These are phyloP conservation scores for Pseudozyma tsukubaensis DNA, from an alignment of 1,284 basidiomycete species.

Conservation along the genomic window DNA sequence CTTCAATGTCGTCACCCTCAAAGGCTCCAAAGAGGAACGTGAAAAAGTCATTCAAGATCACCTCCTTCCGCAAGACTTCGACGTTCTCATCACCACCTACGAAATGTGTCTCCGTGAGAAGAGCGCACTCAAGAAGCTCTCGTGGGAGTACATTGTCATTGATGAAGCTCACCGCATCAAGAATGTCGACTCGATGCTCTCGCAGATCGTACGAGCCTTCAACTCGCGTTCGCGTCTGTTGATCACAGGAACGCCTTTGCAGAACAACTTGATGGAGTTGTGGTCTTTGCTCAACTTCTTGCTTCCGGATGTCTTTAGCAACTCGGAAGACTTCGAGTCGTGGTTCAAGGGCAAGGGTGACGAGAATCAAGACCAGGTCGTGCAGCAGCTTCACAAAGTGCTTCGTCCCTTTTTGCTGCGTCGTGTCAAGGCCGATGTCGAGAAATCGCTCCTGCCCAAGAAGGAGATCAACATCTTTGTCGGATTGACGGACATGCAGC, in stretches of 20 bases:
- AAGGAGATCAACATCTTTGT: slow-evolving; percentile 99
- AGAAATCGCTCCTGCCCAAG: slow-evolving; percentile 94
- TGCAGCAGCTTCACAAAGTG: slow-evolving; percentile 97
- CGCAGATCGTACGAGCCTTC: slow-evolving; percentile 93
- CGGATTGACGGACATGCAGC: slow-evolving; percentile 96
- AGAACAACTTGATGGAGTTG: slow-evolving; percentile 97
- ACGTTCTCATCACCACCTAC: slow-evolving; percentile 95
- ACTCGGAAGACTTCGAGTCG: slow-evolving; percentile 75
- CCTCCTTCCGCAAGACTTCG: slow-evolving; percentile 88
- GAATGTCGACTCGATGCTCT: slow-evolving; percentile 95
- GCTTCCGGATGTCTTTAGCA: slow-evolving; percentile 71
- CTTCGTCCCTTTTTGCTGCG: slow-evolving; percentile 92
- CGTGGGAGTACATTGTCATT: slow-evolving; percentile 98
- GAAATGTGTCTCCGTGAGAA: slow-evolving; percentile 98
- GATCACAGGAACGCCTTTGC: slow-evolving; percentile 96
- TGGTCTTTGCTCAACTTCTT: slow-evolving; percentile 92
- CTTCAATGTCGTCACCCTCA: slow-evolving; percentile 83
- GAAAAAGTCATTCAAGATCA: slow-evolving; percentile 81
- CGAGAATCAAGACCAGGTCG: slow-evolving; percentile 79
- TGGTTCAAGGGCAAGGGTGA: slow-evolving; percentile 76
- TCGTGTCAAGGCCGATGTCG: slow-evolving; percentile 95
- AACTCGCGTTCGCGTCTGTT: slow-evolving; percentile 87
- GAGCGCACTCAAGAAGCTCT: slow-evolving; percentile 88
- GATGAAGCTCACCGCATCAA: slow-evolving; percentile 99
- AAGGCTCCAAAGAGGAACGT: slow-evolving; percentile 90